Evolutionary conservation across 352 stramenopile species (phyloP), one percentile per base, ranked within the genome.

Genomic region (Phytophthora ramorum): DNA sequence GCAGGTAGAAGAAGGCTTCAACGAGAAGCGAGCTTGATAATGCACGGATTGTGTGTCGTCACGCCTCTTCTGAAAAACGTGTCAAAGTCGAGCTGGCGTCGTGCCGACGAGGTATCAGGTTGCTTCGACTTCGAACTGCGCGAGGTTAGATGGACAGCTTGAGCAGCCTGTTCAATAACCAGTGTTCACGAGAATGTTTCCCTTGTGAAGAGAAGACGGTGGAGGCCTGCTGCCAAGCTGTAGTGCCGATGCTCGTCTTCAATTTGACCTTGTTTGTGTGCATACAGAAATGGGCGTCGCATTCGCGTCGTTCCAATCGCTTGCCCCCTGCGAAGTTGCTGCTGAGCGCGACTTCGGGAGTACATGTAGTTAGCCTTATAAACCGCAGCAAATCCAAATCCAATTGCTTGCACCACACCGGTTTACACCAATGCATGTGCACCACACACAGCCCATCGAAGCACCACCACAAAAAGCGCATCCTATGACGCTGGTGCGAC

Each of bases 401-500:
- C n/a, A 69, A 69, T 51, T 54, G 30, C 19, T 61, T 1, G 41
- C 41, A 26, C 41, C 41, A 47, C 53, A 45, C 19, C 19, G 38
- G 16, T 1, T 9, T 1, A 41, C 53, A 53, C 30, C 14, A 59
- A 12, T 24, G 44, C 37, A 54, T 34, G 48, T 66, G 20, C 34
- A 10, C 20, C 37, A 57, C 40, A 58, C 13, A 49, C 2, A 19
- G 6, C 3, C 30, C 24, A 20, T 47, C 22, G 20, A 20, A 19
- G 40, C 17, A 20, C 49, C 10, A 45, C 49, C 49, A 56, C 49
- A 46, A 16, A 45, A 58, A 7, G 1, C 3, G 22, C 37, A 51
- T 32, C 2, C 26, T 32, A 82, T 69, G 32, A 76, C 76, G 60
- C 52, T 78, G 43, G 47, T 86, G 37, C 76, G 61, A 43, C 69